Evolutionary conservation across 2,329 filamentous ascomycete genomes (phyloP), one percentile per base, ranked within the genome.

Genomic region (Scedosporium boydii): DNA sequence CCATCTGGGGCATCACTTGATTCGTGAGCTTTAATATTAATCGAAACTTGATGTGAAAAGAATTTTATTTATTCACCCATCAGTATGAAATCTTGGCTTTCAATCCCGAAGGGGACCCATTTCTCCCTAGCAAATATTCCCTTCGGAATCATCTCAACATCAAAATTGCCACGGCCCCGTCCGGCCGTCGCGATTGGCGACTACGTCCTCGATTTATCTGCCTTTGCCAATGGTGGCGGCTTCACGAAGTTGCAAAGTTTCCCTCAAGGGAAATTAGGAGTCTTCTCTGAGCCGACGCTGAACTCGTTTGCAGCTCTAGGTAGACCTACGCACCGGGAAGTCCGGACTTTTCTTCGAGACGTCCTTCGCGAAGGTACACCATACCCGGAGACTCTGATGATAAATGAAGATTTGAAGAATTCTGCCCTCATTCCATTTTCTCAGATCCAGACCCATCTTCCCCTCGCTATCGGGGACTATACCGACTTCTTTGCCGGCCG

Each of bases 41-140:
- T 38, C 3, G 7, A 34, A 34, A 34, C 29, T 7, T 38, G 12
- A 12, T 38, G 34, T 38, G 3, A 38, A 38, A 38, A 9, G 34
- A 10, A 38, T 38, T 38, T 38, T 38, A 12, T 38, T 38, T 10
- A 12, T 38, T 38, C 4, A 38, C 10, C 10, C 16, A 21, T 58
- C 4, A 27, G 7, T 4, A 12, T 58, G 12, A 58, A 16, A n/a
- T 73, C 71, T 41, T 73, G 71, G 71, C 63, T 73, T 5, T 58
- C 67, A 6, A 67, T 77, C 21, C 65, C 72, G 14, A 68, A 72
- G 18, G 68, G 71, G 4, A 73, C 69, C 53, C 74, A 72, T 68
- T 93, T 93, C 75, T 91, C 89, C 7, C 77, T 93, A 59, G 85
- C 87, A 69, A 95, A 95, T 71, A 87, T 95, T 62, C 90, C 90